Percentiles rank a stretch among this genome's conserved stretches.
Evolutionary conservation across 179 eudicot genomes (phyloP).

Genomic region (Beta corolliflora): DNA sequence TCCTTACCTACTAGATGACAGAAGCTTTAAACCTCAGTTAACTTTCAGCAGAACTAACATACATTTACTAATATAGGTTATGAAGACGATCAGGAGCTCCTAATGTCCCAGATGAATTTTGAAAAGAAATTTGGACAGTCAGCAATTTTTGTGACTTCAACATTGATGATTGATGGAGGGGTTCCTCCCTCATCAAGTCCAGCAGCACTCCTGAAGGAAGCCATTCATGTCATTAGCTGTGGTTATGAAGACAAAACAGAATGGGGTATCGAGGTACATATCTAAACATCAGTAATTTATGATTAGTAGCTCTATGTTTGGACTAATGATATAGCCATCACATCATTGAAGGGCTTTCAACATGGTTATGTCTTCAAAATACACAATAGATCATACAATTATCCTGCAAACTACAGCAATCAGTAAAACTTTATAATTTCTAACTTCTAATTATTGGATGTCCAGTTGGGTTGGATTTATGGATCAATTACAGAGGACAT

Average conservation of each 20-base stretch:
- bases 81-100: constrained; percentile 71
- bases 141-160: constrained; percentile 85
- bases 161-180: constrained; percentile 90
- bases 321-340: neutral
- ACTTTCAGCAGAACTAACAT: constrained; percentile 11
- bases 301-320: constrained; percentile 3
- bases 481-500: constrained; percentile 92
- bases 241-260: constrained; percentile 97
- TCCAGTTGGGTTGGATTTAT: constrained; percentile 93
- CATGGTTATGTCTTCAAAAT: neutral
- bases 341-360: neutral
- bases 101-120: constrained; percentile 86
- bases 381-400: neutral
- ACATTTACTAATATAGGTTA: constrained; percentile 42
- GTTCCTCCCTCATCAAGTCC: constrained; percentile 99
- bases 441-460: constrained; percentile 2
- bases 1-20: neutral
- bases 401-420: neutral
- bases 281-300: neutral
- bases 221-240: constrained; percentile 94
- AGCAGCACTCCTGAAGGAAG: constrained; percentile 88
- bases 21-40: constrained; percentile 5
- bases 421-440: neutral
- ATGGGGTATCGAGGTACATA: constrained; percentile 86
- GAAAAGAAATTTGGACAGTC: constrained; percentile 96